Evolutionary conservation across 495 filamentous ascomycete genomes (phyloP).

Genomic region (Hypoxylon lienhwacheense): DNA sequence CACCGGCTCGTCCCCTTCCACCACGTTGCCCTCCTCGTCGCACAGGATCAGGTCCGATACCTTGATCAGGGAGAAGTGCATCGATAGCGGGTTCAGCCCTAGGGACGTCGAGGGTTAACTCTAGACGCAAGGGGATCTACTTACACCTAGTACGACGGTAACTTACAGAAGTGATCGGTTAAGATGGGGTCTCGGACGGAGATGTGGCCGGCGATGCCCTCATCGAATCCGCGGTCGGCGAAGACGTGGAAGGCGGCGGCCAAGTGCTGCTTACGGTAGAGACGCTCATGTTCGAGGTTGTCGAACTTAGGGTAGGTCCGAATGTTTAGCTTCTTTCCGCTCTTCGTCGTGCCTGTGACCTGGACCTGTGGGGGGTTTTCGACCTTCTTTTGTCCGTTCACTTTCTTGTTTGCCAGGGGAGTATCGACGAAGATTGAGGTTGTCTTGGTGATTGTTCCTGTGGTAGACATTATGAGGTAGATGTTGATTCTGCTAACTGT

Average conservation of each 20-base stretch:
- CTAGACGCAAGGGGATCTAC: too few relatives aligned
- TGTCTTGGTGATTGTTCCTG: conserved; percentile 11
- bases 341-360: conserved; percentile 41
- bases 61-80: conserved; percentile 58
- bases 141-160: background rate
- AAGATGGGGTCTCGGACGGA: conserved; percentile 51
- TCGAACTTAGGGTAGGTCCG: conserved; percentile 61
- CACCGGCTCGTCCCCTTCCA: conserved; percentile 53
- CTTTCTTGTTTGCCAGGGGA: conserved; percentile 1
- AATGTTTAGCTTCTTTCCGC: conserved; percentile 50
- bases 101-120: too few relatives aligned
- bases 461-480: conserved; percentile 10
- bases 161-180: conserved; percentile 52
- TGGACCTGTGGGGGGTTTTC: conserved; percentile 35
- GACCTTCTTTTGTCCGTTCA: conserved; percentile 17
- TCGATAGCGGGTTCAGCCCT: conserved; percentile 57
- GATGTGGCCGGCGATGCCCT: conserved; percentile 67
- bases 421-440: conserved; percentile 2
- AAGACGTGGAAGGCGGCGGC: conserved; percentile 74
- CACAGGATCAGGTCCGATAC: conserved; percentile 57
- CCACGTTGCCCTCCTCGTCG: conserved; percentile 54
- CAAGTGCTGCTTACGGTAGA: conserved; percentile 72
- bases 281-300: conserved; percentile 59
- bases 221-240: conserved; percentile 68
- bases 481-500: background rate